A percentile compares a stretch with the other conserved stretches of the same genome.
phyloP scores from a whole-genome alignment of 75 land plant genomes.

The Gnetum montanum region DNA sequence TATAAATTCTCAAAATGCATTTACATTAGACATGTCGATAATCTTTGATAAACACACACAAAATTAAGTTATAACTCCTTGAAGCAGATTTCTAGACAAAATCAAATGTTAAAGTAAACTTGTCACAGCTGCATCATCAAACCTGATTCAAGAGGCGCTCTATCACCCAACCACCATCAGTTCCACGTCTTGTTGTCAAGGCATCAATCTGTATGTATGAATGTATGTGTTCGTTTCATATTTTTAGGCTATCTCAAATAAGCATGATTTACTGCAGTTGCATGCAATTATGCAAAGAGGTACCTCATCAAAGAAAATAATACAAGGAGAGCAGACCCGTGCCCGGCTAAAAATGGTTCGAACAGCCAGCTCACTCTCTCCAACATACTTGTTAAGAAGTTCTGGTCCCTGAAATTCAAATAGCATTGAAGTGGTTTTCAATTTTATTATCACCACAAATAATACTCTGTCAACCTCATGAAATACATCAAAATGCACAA shows the following conservation, averaged over 20 bases:
- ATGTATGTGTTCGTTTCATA: too few species aligned
- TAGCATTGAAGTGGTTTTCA: not conserved
- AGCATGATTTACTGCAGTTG: too few species aligned
- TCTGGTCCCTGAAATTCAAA: conserved; percentile 69
- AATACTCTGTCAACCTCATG: not conserved
- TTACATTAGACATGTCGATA: too few species aligned
- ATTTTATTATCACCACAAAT: conserved; percentile 1
- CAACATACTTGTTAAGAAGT: conserved; percentile 90
- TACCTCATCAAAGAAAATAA: conserved; percentile 96
- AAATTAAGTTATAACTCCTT: too few species aligned
- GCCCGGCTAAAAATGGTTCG: conserved; percentile 82
- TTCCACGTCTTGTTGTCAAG: conserved; percentile 81
- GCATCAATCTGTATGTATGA: conserved; percentile 70
- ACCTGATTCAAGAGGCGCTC: conserved; percentile 94
- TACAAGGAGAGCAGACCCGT: conserved; percentile 78
- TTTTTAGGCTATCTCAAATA: too few species aligned
- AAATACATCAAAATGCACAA: not conserved
- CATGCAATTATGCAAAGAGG: too few species aligned
- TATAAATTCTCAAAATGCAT: too few species aligned
- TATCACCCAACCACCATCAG: conserved; percentile 86
- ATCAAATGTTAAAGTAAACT: not conserved
- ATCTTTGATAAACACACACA: too few species aligned
- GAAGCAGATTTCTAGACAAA: not conserved
- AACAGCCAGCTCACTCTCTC: conserved; percentile 88
- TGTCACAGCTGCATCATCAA: too few species aligned